These are phyloP conservation scores for Fusarium gaditjirri DNA, from an alignment of 2,329 filamentous ascomycete species.

Conservation along the genomic window DNA sequence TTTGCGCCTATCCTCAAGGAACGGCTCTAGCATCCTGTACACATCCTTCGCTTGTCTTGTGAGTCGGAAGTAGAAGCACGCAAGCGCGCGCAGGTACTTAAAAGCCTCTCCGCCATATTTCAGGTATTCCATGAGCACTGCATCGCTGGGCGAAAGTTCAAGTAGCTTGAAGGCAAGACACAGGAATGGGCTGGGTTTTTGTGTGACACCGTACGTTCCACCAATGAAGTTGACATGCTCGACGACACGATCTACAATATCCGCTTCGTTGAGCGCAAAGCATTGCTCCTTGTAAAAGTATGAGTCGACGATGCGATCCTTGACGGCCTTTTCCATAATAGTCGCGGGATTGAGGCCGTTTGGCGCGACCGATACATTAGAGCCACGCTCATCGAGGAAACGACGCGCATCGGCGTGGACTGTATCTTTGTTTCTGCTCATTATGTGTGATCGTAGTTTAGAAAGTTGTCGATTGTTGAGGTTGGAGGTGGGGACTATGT, in stretches of 20 bases:
- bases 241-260: slow-evolving; percentile 88
- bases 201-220: slow-evolving; percentile 84
- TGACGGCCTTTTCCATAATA: slow-evolving; percentile 94
- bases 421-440: slow-evolving; percentile 59
- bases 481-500: slow-evolving; percentile 21
- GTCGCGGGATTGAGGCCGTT: slow-evolving; percentile 94
- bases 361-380: slow-evolving; percentile 77
- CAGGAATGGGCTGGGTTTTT: slow-evolving; percentile 91
- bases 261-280: slow-evolving; percentile 88
- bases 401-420: slow-evolving; percentile 82
- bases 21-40: slow-evolving; percentile 82
- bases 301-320: slow-evolving; percentile 92
- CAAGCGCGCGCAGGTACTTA: slow-evolving; percentile 89
- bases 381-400: slow-evolving; percentile 92
- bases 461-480: slow-evolving; percentile 12
- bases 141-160: slow-evolving; percentile 83
- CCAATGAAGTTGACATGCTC: slow-evolving; percentile 85
- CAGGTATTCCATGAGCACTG: slow-evolving; percentile 83
- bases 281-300: slow-evolving; percentile 99
- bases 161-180: slow-evolving; percentile 95
- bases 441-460: slow-evolving; percentile 31
- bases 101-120: slow-evolving; percentile 78
- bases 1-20: slow-evolving; percentile 85
- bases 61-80: slow-evolving; percentile 91
- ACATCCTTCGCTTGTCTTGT: slow-evolving; percentile 86